Evolutionary conservation across 345 rosid genomes (phyloP).

Genomic region (Abelmoschus esculentus): DNA sequence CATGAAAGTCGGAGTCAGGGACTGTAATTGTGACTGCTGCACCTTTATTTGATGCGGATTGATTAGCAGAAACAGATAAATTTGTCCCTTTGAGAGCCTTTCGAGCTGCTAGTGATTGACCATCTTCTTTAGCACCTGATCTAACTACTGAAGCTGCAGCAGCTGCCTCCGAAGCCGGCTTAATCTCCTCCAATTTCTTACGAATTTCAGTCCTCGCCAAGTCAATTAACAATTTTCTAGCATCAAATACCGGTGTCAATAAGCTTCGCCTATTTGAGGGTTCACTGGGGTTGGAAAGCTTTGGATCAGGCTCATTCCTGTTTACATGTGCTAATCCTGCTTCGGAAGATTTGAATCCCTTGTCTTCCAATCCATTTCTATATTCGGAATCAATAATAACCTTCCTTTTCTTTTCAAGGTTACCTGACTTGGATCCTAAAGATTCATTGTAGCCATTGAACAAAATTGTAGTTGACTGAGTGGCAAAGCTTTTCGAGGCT

Average conservation of each 20-base stretch:
- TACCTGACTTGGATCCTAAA: slow-evolving; percentile 31
- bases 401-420: slow-evolving; percentile 78
- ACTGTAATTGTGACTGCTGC: slow-evolving; percentile 60
- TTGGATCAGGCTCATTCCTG: slow-evolving; percentile 34
- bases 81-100: slow-evolving; percentile 20
- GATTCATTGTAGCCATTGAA: slow-evolving; percentile 27
- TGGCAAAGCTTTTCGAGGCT: slow-evolving; percentile 29
- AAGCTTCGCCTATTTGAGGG: slow-evolving; percentile 40
- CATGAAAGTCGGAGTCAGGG: slow-evolving; percentile 95
- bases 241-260: slow-evolving; percentile 61
- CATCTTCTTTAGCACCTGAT: slow-evolving; percentile 16
- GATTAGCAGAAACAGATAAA: slow-evolving; percentile 20
- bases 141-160: slow-evolving; percentile 25
- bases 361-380: slow-evolving; percentile 53
- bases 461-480: slow-evolving; percentile 23
- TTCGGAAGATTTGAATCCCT: slow-evolving; percentile 35
- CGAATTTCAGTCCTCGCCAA: slow-evolving; percentile 41
- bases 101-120: slow-evolving; percentile 24
- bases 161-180: slow-evolving; percentile 39
- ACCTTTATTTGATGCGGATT: slow-evolving; percentile 29
- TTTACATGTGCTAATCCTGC: slow-evolving; percentile 27
- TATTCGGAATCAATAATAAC: slow-evolving; percentile 34
- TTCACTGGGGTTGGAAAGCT: slow-evolving; percentile 38
- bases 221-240: slow-evolving; percentile 68
- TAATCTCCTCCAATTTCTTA: neutral